phyloP scores from a whole-genome alignment of 495 filamentous ascomycete genomes.

The Echria macrotheca region DNA sequence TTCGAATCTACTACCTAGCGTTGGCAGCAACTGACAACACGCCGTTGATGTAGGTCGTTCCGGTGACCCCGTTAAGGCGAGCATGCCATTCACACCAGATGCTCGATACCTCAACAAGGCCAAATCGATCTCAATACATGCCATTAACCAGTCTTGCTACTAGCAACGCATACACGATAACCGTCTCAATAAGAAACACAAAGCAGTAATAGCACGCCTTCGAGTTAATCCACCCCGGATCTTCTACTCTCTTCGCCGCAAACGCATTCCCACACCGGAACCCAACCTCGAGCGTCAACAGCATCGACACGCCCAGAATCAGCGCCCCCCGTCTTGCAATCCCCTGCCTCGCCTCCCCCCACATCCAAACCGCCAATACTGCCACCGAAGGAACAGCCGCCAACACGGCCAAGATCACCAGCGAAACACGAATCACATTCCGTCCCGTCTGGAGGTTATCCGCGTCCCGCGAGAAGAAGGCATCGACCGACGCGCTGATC shows the following conservation, averaged over 20 bases:
- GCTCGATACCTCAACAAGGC: not conserved
- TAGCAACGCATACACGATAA: constrained; percentile 2
- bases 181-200: constrained; percentile 9
- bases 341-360: not conserved
- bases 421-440: constrained; percentile 59
- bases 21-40: no score
- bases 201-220: constrained; percentile 13
- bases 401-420: constrained; percentile 57
- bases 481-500: constrained; percentile 57
- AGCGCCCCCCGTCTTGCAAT: not conserved
- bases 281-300: constrained; percentile 12
- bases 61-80: no score
- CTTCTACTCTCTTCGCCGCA: not conserved
- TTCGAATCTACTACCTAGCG: no score
- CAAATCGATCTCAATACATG: not conserved
- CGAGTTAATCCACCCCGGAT: constrained; percentile 7
- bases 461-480: constrained; percentile 54
- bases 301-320: constrained; percentile 1
- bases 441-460: constrained; percentile 31
- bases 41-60: no score
- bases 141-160: not conserved
- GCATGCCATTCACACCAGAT: no score
- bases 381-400: constrained; percentile 58
- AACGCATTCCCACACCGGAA: constrained; percentile 11
- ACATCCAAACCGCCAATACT: not conserved